Conservation (phyloP, 2,329 filamentous ascomycete genomes). For the Neoarthrinium moseri region DNA sequence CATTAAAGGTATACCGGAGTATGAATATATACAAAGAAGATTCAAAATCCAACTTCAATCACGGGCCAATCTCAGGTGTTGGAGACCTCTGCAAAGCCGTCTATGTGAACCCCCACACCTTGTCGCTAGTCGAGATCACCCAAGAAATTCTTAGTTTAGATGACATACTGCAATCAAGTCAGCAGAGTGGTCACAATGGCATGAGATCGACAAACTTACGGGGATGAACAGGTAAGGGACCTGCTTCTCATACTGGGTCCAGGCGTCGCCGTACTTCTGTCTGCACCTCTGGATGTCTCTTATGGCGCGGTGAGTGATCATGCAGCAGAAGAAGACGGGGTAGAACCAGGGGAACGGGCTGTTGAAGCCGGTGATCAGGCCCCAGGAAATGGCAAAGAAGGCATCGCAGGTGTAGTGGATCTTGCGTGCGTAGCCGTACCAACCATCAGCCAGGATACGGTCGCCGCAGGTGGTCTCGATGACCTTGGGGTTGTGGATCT, state of each 20-base stretch:
- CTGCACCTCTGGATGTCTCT: conserved; percentile 76
- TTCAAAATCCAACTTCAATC: background rate
- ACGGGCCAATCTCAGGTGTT: background rate
- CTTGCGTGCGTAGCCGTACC: conserved; percentile 75
- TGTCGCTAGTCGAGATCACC: background rate
- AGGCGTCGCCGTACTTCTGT: conserved; percentile 77
- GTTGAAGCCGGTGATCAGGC: conserved; percentile 49
- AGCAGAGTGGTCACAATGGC: background rate
- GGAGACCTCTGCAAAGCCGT: background rate
- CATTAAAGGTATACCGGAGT: background rate
- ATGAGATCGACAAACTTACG: conserved; percentile 29
- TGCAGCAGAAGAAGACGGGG: conserved; percentile 73
- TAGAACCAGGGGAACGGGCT: conserved; percentile 91
- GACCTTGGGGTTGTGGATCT: conserved; percentile 74
- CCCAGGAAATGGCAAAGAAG: conserved; percentile 51
- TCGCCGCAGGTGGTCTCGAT: conserved; percentile 74
- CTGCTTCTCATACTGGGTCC: conserved; percentile 75
- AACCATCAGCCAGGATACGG: conserved; percentile 79
- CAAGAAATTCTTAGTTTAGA: background rate
- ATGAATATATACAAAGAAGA: background rate
- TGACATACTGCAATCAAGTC: conserved; percentile 7
- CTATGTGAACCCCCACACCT: background rate
- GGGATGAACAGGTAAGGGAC: conserved; percentile 80
- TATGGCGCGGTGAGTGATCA: conserved; percentile 77
- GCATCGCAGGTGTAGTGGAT: conserved; percentile 49